These are phyloP conservation scores for Phytophthora pistaciae DNA, from an alignment of 352 stramenopile genomes.

Conservation along the genomic window DNA sequence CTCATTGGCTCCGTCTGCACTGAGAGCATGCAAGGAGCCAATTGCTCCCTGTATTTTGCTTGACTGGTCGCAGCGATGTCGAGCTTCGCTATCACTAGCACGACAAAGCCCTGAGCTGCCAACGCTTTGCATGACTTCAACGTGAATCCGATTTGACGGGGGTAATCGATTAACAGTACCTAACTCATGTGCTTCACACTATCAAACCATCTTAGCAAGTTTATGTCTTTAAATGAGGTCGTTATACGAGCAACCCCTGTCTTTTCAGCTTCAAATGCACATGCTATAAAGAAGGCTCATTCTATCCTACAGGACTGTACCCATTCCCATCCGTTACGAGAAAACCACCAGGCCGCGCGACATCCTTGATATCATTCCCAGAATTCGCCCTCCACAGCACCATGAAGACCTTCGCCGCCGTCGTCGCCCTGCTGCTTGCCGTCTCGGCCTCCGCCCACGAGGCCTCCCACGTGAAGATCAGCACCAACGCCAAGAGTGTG, in stretches of 20 bases:
- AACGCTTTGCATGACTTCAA: neutral
- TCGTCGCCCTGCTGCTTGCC: conserved; percentile 25
- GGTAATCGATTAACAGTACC: neutral
- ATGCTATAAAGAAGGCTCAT: neutral
- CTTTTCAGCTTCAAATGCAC: no score
- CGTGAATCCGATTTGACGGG: neutral
- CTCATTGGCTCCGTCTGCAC: no score
- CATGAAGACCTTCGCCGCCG: conserved; percentile 34
- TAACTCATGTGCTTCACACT: neutral
- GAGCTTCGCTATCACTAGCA: no score
- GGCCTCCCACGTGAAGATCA: conserved; percentile 25
- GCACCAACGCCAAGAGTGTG: conserved; percentile 17
- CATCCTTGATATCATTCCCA: conserved; percentile 21
- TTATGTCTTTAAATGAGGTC: no score
- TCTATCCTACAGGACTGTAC: neutral
- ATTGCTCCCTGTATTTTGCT: neutral
- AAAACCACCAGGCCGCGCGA: neutral
- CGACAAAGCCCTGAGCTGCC: no score
- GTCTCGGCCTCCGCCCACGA: conserved; percentile 11
- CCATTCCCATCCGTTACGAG: conserved; percentile 1
- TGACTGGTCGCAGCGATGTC: no score
- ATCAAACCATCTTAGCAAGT: neutral
- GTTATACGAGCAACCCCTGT: no score
- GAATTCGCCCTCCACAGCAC: neutral
- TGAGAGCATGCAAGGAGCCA: no score